These are phyloP conservation scores for Datisca glomerata DNA, from an alignment of 306 rosid species.

Conservation along the genomic window DNA sequence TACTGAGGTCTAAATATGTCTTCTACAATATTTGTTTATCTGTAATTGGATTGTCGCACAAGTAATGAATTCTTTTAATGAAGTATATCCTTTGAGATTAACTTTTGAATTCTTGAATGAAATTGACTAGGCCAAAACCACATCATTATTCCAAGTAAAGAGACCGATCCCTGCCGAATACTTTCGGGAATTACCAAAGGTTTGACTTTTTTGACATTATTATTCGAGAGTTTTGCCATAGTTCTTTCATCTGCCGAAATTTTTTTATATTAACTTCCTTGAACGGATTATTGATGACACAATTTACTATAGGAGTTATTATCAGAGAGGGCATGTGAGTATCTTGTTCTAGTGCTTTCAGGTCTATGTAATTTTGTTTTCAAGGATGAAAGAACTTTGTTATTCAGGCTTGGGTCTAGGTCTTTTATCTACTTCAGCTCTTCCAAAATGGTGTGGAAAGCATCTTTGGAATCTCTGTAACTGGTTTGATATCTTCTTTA, in stretches of 20 bases:
- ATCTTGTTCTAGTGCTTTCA: constrained; percentile 7
- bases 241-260: background rate
- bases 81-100: constrained; percentile 12
- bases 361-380: background rate
- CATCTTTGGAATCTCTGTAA: too few species aligned
- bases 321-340: constrained; percentile 96
- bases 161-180: constrained; percentile 87
- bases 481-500: too few species aligned
- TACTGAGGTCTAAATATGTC: constrained; percentile 2
- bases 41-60: background rate
- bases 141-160: constrained; percentile 97
- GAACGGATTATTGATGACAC: background rate
- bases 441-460: too few species aligned
- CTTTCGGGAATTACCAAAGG: constrained; percentile 86
- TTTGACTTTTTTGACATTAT: constrained; percentile 15
- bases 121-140: constrained; percentile 99
- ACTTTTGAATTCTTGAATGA: constrained; percentile 17
- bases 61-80: constrained; percentile 11
- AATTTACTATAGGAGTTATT: constrained; percentile 51
- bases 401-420: background rate
- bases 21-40: background rate
- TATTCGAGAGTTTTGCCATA: background rate
- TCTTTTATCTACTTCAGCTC: too few species aligned
- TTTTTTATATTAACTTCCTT: background rate
- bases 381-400: background rate